Evolutionary conservation across 2,329 filamentous ascomycete genomes (phyloP).

Genomic region (Fusarium sp.): DNA sequence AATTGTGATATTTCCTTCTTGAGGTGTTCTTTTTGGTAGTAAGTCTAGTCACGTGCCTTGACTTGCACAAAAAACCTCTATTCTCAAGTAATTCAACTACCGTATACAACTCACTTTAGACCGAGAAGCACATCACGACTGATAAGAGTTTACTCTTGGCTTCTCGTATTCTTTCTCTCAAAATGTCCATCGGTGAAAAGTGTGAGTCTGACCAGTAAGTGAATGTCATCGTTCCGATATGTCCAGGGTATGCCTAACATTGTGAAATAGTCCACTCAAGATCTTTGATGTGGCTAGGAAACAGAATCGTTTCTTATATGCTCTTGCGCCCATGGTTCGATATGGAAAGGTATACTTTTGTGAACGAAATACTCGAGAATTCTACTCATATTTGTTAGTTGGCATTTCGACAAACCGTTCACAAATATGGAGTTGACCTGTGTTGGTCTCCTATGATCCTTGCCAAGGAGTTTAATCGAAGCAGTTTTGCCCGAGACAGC

Average conservation of each 20-base stretch:
- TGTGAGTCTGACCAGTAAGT: constrained; percentile 39
- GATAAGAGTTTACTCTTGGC: neutral
- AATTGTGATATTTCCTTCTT: neutral
- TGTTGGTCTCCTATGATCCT: constrained; percentile 79
- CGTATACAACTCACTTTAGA: neutral
- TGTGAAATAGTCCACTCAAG: constrained; percentile 61
- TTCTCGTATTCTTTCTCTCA: neutral
- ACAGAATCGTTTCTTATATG: constrained; percentile 63
- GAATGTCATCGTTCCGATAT: neutral
- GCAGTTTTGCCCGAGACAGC: constrained; percentile 65
- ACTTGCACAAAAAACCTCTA: constrained; percentile 35
- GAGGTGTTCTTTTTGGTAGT: neutral
- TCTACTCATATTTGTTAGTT: constrained; percentile 54
- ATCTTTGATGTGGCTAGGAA: constrained; percentile 65
- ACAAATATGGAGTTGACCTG: constrained; percentile 71
- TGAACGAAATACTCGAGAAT: neutral
- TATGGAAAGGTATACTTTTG: constrained; percentile 61
- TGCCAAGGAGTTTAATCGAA: constrained; percentile 75
- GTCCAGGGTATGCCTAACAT: constrained; percentile 37
- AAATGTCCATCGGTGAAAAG: constrained; percentile 31
- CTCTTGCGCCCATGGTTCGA: constrained; percentile 74
- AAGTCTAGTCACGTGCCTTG: constrained; percentile 24
- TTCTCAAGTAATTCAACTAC: neutral
- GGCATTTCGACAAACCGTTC: constrained; percentile 74
- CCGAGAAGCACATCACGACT: neutral